Conservation (phyloP, 1,284 basidiomycete species). For the Ustilago sp. region DNA sequence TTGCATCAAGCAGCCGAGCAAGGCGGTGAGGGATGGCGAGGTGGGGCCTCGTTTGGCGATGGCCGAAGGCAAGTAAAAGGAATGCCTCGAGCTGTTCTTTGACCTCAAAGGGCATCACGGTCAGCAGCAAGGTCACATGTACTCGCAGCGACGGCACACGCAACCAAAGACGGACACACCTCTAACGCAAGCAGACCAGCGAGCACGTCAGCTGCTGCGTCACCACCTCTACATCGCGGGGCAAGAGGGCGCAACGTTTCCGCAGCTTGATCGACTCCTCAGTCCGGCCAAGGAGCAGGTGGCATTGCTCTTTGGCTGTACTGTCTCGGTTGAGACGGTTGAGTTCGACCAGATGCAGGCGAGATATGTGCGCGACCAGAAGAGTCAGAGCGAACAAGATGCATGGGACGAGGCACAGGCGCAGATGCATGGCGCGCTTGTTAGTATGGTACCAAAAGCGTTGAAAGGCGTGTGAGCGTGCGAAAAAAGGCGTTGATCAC, state of each 20-base stretch:
- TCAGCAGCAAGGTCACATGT: neutral
- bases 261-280: neutral
- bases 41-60: neutral
- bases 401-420: neutral
- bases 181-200: no score
- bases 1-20: neutral
- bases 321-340: neutral
- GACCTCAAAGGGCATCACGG: neutral
- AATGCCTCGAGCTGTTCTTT: neutral
- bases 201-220: no score
- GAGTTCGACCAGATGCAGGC: neutral
- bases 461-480: no score
- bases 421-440: no score
- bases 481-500: no score
- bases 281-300: neutral
- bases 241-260: neutral
- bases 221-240: neutral
- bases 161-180: neutral
- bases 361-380: neutral
- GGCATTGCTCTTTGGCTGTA: neutral
- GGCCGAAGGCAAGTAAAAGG: no score
- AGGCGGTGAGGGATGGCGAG: neutral
- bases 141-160: neutral
- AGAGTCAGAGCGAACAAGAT: neutral
- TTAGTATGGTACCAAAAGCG: no score